Conservation (phyloP, 352 stramenopile species). For the Pythium biforme region DNA sequence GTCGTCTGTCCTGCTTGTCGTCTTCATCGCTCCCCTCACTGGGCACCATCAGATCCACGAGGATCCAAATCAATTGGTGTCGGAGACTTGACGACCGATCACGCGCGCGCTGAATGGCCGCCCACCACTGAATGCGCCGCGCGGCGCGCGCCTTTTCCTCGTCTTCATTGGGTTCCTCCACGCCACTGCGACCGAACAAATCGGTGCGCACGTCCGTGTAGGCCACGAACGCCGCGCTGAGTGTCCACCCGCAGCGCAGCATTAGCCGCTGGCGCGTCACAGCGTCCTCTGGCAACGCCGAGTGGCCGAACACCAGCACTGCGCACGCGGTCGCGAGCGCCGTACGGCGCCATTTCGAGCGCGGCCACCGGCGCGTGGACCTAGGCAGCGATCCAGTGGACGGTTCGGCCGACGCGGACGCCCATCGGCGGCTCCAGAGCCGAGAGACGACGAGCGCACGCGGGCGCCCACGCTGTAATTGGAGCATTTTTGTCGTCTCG, state of each 20-base stretch:
- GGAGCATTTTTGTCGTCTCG: not conserved
- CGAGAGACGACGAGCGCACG: not conserved
- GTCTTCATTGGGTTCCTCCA: not conserved
- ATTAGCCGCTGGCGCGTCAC: slow-evolving; percentile 15
- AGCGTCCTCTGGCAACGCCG: not conserved
- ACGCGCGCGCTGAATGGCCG: slow-evolving; percentile 17
- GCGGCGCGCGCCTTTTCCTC: slow-evolving; percentile 1
- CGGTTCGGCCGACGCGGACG: not conserved
- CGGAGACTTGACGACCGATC: not conserved
- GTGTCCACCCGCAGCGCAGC: slow-evolving; percentile 30
- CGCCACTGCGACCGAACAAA: slow-evolving; percentile 13
- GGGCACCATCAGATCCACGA: slow-evolving; percentile 15
- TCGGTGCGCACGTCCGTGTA: slow-evolving; percentile 25
- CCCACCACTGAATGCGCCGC: slow-evolving; percentile 27
- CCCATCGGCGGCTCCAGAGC: slow-evolving; percentile 2
- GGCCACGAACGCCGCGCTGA: slow-evolving; percentile 29
- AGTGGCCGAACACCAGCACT: slow-evolving; percentile 1
- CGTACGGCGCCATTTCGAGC: slow-evolving; percentile 15
- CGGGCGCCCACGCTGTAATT: not conserved
- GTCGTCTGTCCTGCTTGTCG: slow-evolving; percentile 10
- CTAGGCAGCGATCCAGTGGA: not conserved
- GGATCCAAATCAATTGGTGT: slow-evolving; percentile 14
- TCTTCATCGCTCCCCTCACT: slow-evolving; percentile 16
- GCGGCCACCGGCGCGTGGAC: not conserved
- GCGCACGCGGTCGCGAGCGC: slow-evolving; percentile 7